Percentiles rank a stretch among this genome's conserved stretches.
Evolutionary conservation across 495 filamentous ascomycete genomes (phyloP).

Genomic region (Thermothielavioides terrestris): DNA sequence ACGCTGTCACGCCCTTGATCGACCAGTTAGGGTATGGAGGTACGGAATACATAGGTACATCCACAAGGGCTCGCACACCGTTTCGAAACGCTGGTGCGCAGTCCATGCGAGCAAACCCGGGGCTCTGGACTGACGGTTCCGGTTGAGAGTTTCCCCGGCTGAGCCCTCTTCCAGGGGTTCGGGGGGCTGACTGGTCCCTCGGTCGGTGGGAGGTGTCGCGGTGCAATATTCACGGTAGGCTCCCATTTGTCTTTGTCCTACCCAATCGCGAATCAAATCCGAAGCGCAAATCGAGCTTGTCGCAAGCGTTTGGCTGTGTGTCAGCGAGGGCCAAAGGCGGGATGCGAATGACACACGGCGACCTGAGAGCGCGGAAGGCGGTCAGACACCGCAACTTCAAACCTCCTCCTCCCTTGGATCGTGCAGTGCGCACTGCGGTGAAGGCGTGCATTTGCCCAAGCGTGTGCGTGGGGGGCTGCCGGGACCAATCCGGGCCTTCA

Average conservation of each 20-base stretch:
- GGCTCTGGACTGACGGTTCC: not conserved
- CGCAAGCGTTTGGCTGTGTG: not conserved
- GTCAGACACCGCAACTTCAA: conserved; percentile 30
- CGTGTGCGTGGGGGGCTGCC: conserved; percentile 17
- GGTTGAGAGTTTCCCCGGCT: conserved; percentile 5
- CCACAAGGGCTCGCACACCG: no score
- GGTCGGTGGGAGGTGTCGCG: not conserved
- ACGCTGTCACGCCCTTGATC: conserved; percentile 8
- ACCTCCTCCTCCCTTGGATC: not conserved
- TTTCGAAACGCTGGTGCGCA: not conserved
- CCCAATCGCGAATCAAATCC: conserved; percentile 1
- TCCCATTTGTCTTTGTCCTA: not conserved
- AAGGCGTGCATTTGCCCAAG: conserved; percentile 11
- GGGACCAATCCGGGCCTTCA: conserved; percentile 15
- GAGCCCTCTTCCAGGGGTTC: not conserved
- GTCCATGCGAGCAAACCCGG: not conserved
- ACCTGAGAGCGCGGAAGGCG: conserved; percentile 13
- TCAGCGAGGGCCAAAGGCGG: not conserved
- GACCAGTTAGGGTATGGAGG: no score
- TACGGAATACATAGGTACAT: no score
- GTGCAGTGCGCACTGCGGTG: conserved; percentile 8
- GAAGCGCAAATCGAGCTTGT: not conserved
- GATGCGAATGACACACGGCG: conserved; percentile 5
- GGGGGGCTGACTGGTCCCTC: not conserved
- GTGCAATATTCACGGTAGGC: no score